Evolutionary conservation across 306 rosid genomes (phyloP).

Genomic region (Lagenaria siceraria): DNA sequence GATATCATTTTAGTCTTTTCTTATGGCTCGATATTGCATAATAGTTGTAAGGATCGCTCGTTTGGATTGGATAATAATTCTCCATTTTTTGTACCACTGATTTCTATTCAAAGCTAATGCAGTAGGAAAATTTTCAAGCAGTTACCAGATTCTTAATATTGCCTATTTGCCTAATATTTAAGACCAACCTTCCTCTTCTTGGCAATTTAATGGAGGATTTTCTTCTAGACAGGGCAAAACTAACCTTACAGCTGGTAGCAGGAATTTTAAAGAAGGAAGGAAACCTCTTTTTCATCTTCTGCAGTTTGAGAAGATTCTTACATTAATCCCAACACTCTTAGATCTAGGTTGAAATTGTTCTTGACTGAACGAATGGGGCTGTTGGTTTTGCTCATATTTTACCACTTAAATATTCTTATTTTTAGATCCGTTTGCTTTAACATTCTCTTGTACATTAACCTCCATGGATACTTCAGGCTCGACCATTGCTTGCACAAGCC

Average conservation of each 20-base stretch:
- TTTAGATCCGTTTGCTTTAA: background rate
- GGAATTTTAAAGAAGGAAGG: background rate
- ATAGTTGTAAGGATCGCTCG: background rate
- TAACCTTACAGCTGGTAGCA: background rate
- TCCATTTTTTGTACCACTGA: background rate
- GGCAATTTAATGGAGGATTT: background rate
- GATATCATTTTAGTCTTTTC: too few species aligned
- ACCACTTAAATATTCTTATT: background rate
- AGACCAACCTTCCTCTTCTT: background rate
- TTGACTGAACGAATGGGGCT: too few species aligned
- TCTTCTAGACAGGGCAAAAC: background rate
- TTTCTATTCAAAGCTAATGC: background rate
- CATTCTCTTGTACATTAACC: background rate
- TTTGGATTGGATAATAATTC: background rate
- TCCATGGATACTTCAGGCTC: conserved; percentile 44
- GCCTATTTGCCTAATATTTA: background rate
- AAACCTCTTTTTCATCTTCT: background rate
- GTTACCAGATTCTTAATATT: too few species aligned
- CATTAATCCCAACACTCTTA: too few species aligned
- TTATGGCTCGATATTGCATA: too few species aligned
- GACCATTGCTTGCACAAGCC: conserved; percentile 56
- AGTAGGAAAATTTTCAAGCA: background rate
- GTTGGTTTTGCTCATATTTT: background rate
- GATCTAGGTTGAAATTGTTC: too few species aligned
- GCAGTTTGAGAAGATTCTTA: background rate